Percentiles rank a stretch among this genome's conserved stretches.
These are phyloP conservation scores for Agaricus blazei DNA, from an alignment of 768 basidiomycete species.

Conservation along the genomic window DNA sequence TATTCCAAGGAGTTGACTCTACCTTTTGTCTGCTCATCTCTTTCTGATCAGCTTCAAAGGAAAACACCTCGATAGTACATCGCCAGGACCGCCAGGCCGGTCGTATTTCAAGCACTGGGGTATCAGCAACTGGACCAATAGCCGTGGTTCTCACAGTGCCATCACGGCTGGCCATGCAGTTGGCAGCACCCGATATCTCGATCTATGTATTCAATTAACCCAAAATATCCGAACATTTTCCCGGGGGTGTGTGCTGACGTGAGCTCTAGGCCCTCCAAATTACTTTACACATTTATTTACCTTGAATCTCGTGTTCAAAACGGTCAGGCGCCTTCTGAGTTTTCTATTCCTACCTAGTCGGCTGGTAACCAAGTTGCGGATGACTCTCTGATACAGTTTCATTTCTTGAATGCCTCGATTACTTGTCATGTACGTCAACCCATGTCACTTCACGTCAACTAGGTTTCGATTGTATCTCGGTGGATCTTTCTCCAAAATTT, in stretches of 20 bases:
- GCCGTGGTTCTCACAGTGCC: neutral
- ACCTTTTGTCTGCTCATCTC: too few relatives aligned
- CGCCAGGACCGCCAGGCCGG: neutral
- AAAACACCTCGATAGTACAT: neutral
- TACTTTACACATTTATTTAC: too few relatives aligned
- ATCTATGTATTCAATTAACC: neutral
- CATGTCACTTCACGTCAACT: neutral
- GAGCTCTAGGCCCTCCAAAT: neutral
- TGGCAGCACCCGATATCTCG: neutral
- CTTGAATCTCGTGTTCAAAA: too few relatives aligned
- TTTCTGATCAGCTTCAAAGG: neutral
- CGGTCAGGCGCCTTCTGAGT: too few relatives aligned
- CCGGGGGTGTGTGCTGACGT: neutral
- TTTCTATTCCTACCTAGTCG: too few relatives aligned
- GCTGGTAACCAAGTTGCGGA: too few relatives aligned
- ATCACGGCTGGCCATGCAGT: neutral
- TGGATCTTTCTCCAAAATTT: neutral
- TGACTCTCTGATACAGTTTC: too few relatives aligned
- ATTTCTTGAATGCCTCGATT: neutral
- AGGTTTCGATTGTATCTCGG: constrained; percentile 4
- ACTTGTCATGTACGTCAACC: neutral
- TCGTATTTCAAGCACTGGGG: neutral
- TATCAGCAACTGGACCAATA: neutral
- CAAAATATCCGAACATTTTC: constrained; percentile 3
- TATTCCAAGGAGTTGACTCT: too few relatives aligned